Conservation (phyloP, 306 rosid genomes). For the Prunus mongolica region DNA sequence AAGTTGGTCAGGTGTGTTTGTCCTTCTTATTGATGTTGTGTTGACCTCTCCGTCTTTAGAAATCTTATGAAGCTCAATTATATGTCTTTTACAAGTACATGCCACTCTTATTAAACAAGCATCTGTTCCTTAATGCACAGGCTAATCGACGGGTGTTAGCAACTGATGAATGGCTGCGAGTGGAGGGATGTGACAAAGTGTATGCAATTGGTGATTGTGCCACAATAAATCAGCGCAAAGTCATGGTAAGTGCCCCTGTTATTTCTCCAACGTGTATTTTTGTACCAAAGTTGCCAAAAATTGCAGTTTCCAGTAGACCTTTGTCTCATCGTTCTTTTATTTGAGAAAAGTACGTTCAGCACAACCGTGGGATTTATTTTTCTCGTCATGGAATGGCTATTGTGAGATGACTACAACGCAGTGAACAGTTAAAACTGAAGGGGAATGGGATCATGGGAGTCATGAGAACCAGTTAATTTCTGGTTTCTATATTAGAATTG, state of each 20-base stretch:
- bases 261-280: constrained; percentile 13
- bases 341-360: not conserved
- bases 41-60: not conserved
- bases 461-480: not conserved
- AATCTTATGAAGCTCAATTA: not conserved
- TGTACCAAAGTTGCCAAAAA: not conserved
- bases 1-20: constrained; percentile 85
- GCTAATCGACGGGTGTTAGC: constrained; percentile 86
- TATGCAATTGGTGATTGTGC: constrained; percentile 98
- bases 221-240: constrained; percentile 94
- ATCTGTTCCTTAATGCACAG: constrained; percentile 34
- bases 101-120: not conserved
- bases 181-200: constrained; percentile 73
- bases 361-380: not conserved
- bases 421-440: not conserved
- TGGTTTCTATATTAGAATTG: not conserved
- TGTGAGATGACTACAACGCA: not conserved
- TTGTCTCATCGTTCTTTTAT: constrained; percentile 4
- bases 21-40: constrained; percentile 1
- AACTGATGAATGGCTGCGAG: constrained; percentile 99
- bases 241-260: constrained; percentile 51
- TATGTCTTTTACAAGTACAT: not conserved
- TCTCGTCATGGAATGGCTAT: not conserved
- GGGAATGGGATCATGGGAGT: not conserved
- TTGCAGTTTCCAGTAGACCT: not conserved